phyloP scores from a whole-genome alignment of 2,329 filamentous ascomycete genomes.

The Monilinia laxa region DNA sequence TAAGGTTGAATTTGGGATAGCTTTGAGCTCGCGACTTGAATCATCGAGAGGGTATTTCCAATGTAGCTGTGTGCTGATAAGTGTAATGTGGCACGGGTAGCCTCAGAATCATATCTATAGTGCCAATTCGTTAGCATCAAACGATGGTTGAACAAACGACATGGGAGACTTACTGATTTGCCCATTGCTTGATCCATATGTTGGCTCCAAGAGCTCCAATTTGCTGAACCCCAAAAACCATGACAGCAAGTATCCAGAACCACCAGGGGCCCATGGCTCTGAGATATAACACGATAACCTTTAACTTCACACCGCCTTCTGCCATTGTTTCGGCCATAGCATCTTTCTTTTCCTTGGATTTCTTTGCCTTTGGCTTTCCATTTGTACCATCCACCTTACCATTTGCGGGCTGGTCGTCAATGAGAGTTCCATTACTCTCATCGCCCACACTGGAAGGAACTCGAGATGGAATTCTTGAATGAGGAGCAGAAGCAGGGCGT shows the following conservation, averaged over 20 bases:
- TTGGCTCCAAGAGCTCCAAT: slow-evolving; percentile 84
- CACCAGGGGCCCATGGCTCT: slow-evolving; percentile 92
- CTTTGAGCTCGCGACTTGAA: slow-evolving; percentile 32
- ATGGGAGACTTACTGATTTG: slow-evolving; percentile 68
- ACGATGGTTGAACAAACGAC: background rate
- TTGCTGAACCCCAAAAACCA: slow-evolving; percentile 81
- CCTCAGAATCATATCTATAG: slow-evolving; percentile 40
- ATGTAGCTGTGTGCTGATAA: slow-evolving; percentile 33
- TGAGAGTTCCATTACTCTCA: slow-evolving; percentile 55
- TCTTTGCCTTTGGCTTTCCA: slow-evolving; percentile 45
- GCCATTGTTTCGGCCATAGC: slow-evolving; percentile 75
- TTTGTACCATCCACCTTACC: slow-evolving; percentile 45
- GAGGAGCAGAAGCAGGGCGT: slow-evolving; percentile 63
- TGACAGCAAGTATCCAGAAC: slow-evolving; percentile 79
- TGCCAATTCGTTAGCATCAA: background rate
- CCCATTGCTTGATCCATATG: slow-evolving; percentile 93
- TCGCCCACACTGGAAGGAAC: slow-evolving; percentile 74
- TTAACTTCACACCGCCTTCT: slow-evolving; percentile 82
- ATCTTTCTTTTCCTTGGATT: slow-evolving; percentile 44
- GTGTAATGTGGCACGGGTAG: slow-evolving; percentile 25
- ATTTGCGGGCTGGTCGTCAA: slow-evolving; percentile 51
- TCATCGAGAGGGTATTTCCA: slow-evolving; percentile 37
- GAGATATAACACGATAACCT: slow-evolving; percentile 83
- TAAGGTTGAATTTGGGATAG: slow-evolving; percentile 38
- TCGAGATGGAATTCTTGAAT: slow-evolving; percentile 74